These are phyloP conservation scores for Amanita muscaria DNA, from an alignment of 768 basidiomycete genomes.

Conservation along the genomic window DNA sequence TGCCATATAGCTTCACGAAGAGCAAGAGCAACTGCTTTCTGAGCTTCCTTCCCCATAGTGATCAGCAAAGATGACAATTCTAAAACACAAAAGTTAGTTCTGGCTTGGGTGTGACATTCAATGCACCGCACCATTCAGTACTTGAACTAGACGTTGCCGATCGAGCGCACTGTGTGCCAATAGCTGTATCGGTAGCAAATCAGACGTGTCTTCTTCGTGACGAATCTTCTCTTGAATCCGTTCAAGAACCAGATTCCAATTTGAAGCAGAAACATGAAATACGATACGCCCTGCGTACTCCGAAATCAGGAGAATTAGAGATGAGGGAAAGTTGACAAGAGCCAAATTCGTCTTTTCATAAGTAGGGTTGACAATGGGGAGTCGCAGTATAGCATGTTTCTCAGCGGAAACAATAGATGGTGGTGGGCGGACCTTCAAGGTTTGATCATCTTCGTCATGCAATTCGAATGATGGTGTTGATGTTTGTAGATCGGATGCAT, in stretches of 20 bases:
- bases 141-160: constrained; percentile 52
- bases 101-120: background rate
- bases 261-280: constrained; percentile 80
- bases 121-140: constrained; percentile 52
- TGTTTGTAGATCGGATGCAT: constrained; percentile 28
- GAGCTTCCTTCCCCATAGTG: constrained; percentile 70
- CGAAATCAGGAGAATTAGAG: constrained; percentile 54
- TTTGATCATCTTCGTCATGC: background rate
- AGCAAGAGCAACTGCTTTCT: constrained; percentile 60
- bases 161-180: constrained; percentile 75
- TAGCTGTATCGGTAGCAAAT: constrained; percentile 68
- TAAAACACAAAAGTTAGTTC: constrained; percentile 16
- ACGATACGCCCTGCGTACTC: constrained; percentile 74
- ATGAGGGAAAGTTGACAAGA: constrained; percentile 41
- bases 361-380: constrained; percentile 27
- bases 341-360: constrained; percentile 62
- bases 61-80: constrained; percentile 78
- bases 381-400: constrained; percentile 21
- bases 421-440: background rate
- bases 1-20: constrained; percentile 82
- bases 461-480: background rate
- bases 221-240: constrained; percentile 66
- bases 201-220: constrained; percentile 47
- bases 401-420: background rate
- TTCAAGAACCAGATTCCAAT: constrained; percentile 72